phyloP scores from a whole-genome alignment of 306 rosid genomes.

The Luffa aegyptiaca region DNA sequence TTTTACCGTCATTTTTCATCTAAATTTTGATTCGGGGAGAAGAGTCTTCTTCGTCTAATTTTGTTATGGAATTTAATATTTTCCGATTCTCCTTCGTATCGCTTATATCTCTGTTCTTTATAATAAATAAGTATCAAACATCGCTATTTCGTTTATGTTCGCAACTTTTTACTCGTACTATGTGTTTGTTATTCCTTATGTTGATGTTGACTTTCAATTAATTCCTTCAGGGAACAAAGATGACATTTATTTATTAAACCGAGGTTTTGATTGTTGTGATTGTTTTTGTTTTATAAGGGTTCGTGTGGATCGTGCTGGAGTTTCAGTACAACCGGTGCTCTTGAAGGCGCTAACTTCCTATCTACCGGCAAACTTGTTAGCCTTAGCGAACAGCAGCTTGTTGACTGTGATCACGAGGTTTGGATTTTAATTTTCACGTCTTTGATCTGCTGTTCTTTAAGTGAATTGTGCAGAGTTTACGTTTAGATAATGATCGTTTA shows the following conservation, averaged over 20 bases:
- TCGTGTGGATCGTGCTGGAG: slow-evolving; percentile 99
- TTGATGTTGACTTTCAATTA: background rate
- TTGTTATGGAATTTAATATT: background rate
- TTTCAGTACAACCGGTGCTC: slow-evolving; percentile 88
- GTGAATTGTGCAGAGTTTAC: background rate
- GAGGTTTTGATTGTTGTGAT: background rate
- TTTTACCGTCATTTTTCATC: background rate
- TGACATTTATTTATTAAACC: background rate
- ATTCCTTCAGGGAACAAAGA: background rate
- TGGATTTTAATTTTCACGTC: background rate
- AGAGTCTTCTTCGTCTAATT: background rate
- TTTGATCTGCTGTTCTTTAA: background rate
- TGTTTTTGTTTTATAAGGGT: slow-evolving; percentile 37
- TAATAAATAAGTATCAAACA: background rate
- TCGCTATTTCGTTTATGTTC: background rate
- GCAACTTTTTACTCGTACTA: background rate
- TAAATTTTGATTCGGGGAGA: background rate
- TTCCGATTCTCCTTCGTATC: background rate
- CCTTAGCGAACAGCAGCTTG: slow-evolving; percentile 98
- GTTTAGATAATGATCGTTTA: background rate
- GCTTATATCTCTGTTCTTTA: background rate
- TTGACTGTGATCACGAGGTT: slow-evolving; percentile 98
- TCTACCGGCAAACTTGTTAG: slow-evolving; percentile 79
- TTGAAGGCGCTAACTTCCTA: slow-evolving; percentile 90
- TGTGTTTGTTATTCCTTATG: background rate